Conservation (phyloP, 2,329 filamentous ascomycete genomes). For the Penicillium sclerotiorum region DNA sequence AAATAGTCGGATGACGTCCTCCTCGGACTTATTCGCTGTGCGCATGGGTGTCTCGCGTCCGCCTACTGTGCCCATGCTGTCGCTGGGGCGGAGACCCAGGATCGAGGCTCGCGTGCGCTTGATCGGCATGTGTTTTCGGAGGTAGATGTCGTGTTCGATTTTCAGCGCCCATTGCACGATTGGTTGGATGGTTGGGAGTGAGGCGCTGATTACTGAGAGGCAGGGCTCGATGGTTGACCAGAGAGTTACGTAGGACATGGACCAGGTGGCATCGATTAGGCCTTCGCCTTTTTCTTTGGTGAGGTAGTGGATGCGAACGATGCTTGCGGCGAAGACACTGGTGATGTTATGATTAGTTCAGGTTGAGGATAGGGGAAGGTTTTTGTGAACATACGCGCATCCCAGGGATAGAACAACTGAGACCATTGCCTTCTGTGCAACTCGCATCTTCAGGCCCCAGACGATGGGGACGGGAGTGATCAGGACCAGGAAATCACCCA, state of each 20-base stretch:
- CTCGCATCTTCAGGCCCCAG: constrained; percentile 13
- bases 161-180: constrained; percentile 17
- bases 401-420: constrained; percentile 7
- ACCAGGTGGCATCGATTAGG: constrained; percentile 6
- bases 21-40: background rate
- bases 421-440: constrained; percentile 11
- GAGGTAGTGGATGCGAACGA: constrained; percentile 11
- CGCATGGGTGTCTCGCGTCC: background rate
- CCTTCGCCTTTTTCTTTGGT: constrained; percentile 3
- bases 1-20: constrained; percentile 2
- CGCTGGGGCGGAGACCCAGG: background rate
- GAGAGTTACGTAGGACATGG: constrained; percentile 11
- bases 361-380: background rate
- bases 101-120: background rate
- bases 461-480: constrained; percentile 9
- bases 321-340: constrained; percentile 14
- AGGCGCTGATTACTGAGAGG: constrained; percentile 13
- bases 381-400: constrained; percentile 3
- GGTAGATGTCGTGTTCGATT: constrained; percentile 2
- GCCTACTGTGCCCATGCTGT: background rate
- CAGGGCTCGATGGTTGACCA: constrained; percentile 17
- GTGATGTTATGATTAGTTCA: background rate
- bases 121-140: background rate
- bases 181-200: constrained; percentile 13
- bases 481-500: constrained; percentile 11